Percentiles rank a stretch among this genome's conserved stretches.
Evolutionary conservation across 2,329 filamentous ascomycete species (phyloP).

Genomic region (Xenoacremonium recifei): DNA sequence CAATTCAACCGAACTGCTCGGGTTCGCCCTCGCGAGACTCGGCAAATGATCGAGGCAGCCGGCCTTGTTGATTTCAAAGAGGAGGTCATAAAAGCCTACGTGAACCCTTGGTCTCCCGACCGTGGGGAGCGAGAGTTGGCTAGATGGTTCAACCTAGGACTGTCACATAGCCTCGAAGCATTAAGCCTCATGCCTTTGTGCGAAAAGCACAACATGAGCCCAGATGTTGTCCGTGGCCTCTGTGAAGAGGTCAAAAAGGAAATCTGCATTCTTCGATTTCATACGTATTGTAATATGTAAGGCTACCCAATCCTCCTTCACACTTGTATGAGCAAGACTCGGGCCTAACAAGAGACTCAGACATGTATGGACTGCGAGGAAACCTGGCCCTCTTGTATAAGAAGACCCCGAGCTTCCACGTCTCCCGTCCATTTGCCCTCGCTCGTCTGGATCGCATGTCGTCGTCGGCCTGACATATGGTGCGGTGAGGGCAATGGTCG

Average conservation of each 20-base stretch:
- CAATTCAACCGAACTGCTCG: constrained; percentile 64
- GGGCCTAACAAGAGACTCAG: constrained; percentile 9
- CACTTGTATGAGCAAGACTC: no score
- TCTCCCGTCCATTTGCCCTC: constrained; percentile 2
- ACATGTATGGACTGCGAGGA: constrained; percentile 27
- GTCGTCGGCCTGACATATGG: no score
- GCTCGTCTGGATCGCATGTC: constrained; percentile 3
- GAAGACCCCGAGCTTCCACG: no score
- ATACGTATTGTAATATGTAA: constrained; percentile 76
- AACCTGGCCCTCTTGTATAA: constrained; percentile 23
- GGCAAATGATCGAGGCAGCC: constrained; percentile 59
- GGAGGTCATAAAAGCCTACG: constrained; percentile 64
- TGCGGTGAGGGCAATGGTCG: neutral
- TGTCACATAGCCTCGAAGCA: constrained; percentile 71
- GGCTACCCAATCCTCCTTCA: constrained; percentile 41
- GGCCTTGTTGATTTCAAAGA: constrained; percentile 82
- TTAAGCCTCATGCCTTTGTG: constrained; percentile 73
- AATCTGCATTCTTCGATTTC: constrained; percentile 65
- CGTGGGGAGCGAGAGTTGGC: constrained; percentile 66
- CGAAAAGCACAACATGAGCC: constrained; percentile 40
- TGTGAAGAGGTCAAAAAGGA: constrained; percentile 64
- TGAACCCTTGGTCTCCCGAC: constrained; percentile 71
- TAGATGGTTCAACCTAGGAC: constrained; percentile 78
- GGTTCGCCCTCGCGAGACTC: constrained; percentile 49
- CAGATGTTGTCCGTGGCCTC: constrained; percentile 63